These are phyloP conservation scores for Phytophthora macrochlamydospora DNA, from an alignment of 352 stramenopile species.

Conservation along the genomic window DNA sequence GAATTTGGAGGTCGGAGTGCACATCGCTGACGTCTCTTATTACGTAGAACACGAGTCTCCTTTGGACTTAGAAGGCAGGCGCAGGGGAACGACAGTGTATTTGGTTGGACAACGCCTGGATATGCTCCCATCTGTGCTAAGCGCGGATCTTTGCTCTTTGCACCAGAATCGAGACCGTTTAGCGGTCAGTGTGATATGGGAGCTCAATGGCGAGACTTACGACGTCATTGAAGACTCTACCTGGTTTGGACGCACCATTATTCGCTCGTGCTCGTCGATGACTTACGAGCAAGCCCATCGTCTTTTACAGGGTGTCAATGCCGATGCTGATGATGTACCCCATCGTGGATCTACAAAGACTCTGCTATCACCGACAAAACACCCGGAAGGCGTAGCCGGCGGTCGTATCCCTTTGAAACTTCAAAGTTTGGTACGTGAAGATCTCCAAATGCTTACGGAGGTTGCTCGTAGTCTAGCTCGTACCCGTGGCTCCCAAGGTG, in stretches of 20 bases:
- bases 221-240: conserved; percentile 61
- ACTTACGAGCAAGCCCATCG: conserved; percentile 87
- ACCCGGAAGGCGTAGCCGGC: conserved; percentile 59
- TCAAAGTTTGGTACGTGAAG: conserved; percentile 56
- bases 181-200: conserved; percentile 93
- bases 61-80: conserved; percentile 95
- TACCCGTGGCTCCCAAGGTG: conserved; percentile 66
- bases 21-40: conserved; percentile 99
- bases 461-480: conserved; percentile 68
- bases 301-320: conserved; percentile 67
- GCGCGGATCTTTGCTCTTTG: conserved; percentile 91
- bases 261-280: conserved; percentile 94
- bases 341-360: conserved; percentile 4
- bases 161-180: conserved; percentile 90
- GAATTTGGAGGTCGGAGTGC: conserved; percentile 94
- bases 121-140: conserved; percentile 93
- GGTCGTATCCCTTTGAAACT: conserved; percentile 62
- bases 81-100: conserved; percentile 96
- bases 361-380: conserved; percentile 8
- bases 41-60: conserved; percentile 96
- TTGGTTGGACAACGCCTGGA: conserved; percentile 95
- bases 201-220: conserved; percentile 75
- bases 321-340: conserved; percentile 51
- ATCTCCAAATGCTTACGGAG: conserved; percentile 65
- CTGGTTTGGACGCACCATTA: conserved; percentile 94